Evolutionary conservation across 2,329 filamentous ascomycete species (phyloP).

Genomic region (Pestalotiopsis sp.): DNA sequence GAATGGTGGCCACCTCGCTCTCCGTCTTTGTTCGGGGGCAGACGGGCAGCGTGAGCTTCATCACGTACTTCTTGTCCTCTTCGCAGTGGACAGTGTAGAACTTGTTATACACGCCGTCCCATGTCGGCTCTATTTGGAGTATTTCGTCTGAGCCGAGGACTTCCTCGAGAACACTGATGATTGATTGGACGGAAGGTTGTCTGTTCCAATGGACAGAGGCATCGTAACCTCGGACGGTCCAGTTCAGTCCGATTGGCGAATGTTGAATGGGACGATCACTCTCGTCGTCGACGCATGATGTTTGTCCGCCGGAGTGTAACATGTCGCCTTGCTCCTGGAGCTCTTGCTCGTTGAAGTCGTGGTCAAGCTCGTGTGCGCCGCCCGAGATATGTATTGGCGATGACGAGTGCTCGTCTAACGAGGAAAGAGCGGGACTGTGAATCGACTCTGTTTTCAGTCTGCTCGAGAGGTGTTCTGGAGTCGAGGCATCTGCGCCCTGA

Average conservation of each 20-base stretch:
- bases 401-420: too few relatives aligned
- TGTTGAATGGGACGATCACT: not conserved
- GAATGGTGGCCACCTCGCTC: slow-evolving; percentile 31
- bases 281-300: not conserved
- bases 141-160: slow-evolving; percentile 14
- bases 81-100: slow-evolving; percentile 23
- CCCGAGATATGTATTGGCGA: too few relatives aligned
- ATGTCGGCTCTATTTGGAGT: slow-evolving; percentile 20
- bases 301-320: not conserved
- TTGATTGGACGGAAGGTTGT: slow-evolving; percentile 20
- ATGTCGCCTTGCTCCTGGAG: not conserved
- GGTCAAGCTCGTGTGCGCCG: too few relatives aligned
- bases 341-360: too few relatives aligned
- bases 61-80: slow-evolving; percentile 29
- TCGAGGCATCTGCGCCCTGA: too few relatives aligned
- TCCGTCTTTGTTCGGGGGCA: slow-evolving; percentile 26
- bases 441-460: too few relatives aligned
- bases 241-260: not conserved
- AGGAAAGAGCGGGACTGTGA: too few relatives aligned
- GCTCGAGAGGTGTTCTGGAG: too few relatives aligned
- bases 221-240: not conserved
- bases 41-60: slow-evolving; percentile 27
- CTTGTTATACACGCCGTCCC: slow-evolving; percentile 22
- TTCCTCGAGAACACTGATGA: slow-evolving; percentile 21
- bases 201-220: slow-evolving; percentile 16